These are phyloP conservation scores for Penicillium macrosclerotiorum DNA, from an alignment of 495 filamentous ascomycete species.

Conservation along the genomic window DNA sequence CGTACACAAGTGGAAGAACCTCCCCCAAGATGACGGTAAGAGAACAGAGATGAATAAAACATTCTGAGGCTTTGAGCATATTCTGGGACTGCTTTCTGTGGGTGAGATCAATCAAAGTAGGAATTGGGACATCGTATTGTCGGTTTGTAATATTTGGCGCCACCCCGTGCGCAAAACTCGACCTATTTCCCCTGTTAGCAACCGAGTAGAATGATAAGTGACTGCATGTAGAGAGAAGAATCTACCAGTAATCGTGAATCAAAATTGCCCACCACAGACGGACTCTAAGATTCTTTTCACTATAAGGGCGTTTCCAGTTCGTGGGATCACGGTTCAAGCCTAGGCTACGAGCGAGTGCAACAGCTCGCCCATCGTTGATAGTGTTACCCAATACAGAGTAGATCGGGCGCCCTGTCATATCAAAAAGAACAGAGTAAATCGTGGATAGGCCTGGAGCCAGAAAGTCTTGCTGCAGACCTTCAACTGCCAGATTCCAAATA, in stretches of 20 bases:
- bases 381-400: neutral
- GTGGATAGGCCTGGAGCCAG: neutral
- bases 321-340: neutral
- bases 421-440: slow-evolving; percentile 1
- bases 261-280: slow-evolving; percentile 2
- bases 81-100: neutral
- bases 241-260: slow-evolving; percentile 5
- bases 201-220: neutral
- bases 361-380: slow-evolving; percentile 1
- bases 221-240: too few relatives aligned
- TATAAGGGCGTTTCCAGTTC: slow-evolving; percentile 1
- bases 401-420: slow-evolving; percentile 1
- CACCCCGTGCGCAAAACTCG: neutral
- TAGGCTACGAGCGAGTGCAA: neutral
- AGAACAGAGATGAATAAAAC: neutral
- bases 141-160: slow-evolving; percentile 1
- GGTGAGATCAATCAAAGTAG: neutral
- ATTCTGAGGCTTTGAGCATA: neutral
- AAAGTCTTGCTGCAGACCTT: slow-evolving; percentile 1
- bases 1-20: neutral
- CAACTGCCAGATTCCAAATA: neutral
- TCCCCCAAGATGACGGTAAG: slow-evolving; percentile 1
- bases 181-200: neutral
- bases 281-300: neutral
- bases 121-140: slow-evolving; percentile 2